Conservation (phyloP, 495 filamentous ascomycete genomes). For the Aspergillus haitiensis region DNA sequence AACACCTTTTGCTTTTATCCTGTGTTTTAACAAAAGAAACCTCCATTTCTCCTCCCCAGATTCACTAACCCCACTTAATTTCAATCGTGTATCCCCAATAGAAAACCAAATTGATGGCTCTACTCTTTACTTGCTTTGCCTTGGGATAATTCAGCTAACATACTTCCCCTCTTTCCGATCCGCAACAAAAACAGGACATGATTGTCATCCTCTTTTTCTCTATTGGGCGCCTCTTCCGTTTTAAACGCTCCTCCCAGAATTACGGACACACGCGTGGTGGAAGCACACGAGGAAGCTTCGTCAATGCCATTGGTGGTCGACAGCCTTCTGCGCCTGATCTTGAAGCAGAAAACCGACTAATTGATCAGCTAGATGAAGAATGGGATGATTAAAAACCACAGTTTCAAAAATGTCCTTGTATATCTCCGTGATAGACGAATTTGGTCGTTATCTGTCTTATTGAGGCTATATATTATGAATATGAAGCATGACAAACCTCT, state of each 20-base stretch:
- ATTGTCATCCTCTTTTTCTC: constrained; percentile 78
- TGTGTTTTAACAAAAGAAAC: too few relatives aligned
- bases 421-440: not conserved
- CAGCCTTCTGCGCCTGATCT: constrained; percentile 38
- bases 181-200: constrained; percentile 61
- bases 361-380: constrained; percentile 95
- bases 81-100: not conserved
- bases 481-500: constrained; percentile 8
- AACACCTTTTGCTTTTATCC: too few relatives aligned
- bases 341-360: constrained; percentile 89
- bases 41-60: too few relatives aligned
- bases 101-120: not conserved
- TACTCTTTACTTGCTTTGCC: too few relatives aligned
- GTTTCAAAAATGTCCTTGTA: too few relatives aligned
- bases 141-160: constrained; percentile 7
- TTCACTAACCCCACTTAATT: too few relatives aligned
- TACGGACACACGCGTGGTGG: constrained; percentile 55
- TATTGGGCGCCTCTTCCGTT: constrained; percentile 64
- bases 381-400: constrained; percentile 49
- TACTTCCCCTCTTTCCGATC: constrained; percentile 4
- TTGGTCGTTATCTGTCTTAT: not conserved
- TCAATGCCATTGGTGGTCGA: constrained; percentile 40
- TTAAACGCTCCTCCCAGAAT: constrained; percentile 43
- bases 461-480: constrained; percentile 11
- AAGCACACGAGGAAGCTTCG: constrained; percentile 39